phyloP scores from a whole-genome alignment of 2,329 filamentous ascomycete genomes.

The Neonectria coccinea region DNA sequence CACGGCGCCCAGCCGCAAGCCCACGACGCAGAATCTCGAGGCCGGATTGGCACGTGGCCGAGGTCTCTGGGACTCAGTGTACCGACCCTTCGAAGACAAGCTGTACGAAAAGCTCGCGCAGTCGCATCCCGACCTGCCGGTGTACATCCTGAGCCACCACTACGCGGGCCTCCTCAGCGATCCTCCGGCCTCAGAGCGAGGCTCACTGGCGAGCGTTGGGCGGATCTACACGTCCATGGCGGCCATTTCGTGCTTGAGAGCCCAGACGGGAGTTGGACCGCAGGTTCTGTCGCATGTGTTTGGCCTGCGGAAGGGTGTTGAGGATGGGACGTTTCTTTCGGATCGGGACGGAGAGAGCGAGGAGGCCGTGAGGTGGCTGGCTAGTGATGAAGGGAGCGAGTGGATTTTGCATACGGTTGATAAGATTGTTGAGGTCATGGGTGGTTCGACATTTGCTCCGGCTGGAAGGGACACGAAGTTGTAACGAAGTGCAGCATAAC shows the following conservation, averaged over 20 bases:
- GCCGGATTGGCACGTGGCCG: slow-evolving; percentile 69
- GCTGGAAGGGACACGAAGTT: slow-evolving; percentile 39
- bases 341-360: slow-evolving; percentile 51
- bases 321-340: slow-evolving; percentile 69
- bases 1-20: slow-evolving; percentile 66
- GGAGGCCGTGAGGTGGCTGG: slow-evolving; percentile 55
- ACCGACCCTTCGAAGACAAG: slow-evolving; percentile 79
- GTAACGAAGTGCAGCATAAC: slow-evolving; percentile 19
- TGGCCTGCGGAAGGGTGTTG: slow-evolving; percentile 79
- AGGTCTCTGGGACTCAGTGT: slow-evolving; percentile 80
- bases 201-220: slow-evolving; percentile 68
- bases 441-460: slow-evolving; percentile 55
- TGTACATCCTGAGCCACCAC: slow-evolving; percentile 80
- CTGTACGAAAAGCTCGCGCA: slow-evolving; percentile 76
- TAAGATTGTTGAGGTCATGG: slow-evolving; percentile 58
- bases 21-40: slow-evolving; percentile 65
- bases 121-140: slow-evolving; percentile 85
- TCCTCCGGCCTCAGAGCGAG: slow-evolving; percentile 60
- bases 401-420: slow-evolving; percentile 61
- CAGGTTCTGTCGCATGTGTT: slow-evolving; percentile 87
- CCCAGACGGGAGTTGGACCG: slow-evolving; percentile 85
- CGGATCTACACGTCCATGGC: slow-evolving; percentile 78
- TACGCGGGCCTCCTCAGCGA: slow-evolving; percentile 81
- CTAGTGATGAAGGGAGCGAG: slow-evolving; percentile 59
- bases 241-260: slow-evolving; percentile 78